Base-by-base conservation (phyloP, 805 yeast genomes). In the Schwanniomyces occidentalis region DNA sequence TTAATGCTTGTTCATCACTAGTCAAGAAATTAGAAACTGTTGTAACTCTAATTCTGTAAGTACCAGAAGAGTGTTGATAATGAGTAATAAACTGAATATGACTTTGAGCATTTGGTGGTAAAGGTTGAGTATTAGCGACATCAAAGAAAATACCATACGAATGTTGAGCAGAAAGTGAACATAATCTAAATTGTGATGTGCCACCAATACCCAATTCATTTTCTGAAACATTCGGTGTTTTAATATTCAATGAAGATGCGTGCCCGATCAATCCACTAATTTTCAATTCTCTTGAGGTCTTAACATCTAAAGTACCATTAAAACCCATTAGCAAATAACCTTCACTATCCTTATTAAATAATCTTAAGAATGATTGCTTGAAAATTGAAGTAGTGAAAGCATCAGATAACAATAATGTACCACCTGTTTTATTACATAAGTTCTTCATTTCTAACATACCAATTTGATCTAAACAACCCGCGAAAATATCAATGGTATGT, bases 391-490 rank as follows among this genome's bases (percentile, higher is more conserved):
- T 90, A 26, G 95, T 88, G 69, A 91, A 91, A 8, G 96, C 89
- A 68, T 90, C 98, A 3, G 95, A 76, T 51, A 90, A 77, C 26
- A 91, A 78, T 41, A 91, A 65, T 15, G 84, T 82, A 64, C 98
- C 98, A 45, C 97, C 97, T 6, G 96, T 89, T 48, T 77, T 72
- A 61, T 85, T 84, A 39, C 95, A 77, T 44, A 91, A 68, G 39
- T 82, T 72, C 64, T 88, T 85, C 97, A 90, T 90, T 68, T 90
- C 98, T 51, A 80, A 81, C 71, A 90, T 77, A 57, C 98, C 98
- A 40, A 89, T 83, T 72, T 90, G 98, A 66, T 90, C 98, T 60
- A 87, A 88, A 67, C 96, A 86, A 43, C 97, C 96, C 19, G 95
- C 95, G 63, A 86, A 89, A 30, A 90, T 78, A 61, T 90, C 96